Evolutionary conservation across 2,329 filamentous ascomycete genomes (phyloP).

Genomic region (Calonectria henricotiae): DNA sequence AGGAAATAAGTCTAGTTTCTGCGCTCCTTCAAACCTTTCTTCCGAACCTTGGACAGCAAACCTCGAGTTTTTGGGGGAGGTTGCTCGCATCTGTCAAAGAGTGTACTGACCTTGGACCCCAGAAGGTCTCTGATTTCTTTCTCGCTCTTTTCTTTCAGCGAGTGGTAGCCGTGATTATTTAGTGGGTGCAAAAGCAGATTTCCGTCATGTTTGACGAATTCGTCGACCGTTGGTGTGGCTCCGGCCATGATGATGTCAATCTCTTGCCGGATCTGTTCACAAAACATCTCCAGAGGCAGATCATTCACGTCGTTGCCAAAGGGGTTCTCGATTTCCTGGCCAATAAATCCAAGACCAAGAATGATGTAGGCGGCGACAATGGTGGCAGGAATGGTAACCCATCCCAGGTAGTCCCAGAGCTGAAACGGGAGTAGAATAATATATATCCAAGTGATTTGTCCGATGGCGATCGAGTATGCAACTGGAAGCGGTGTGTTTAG

Average conservation of each 20-base stretch:
- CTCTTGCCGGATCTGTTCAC: conserved; percentile 80
- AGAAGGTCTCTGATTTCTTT: conserved; percentile 1
- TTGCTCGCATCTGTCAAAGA: not conserved
- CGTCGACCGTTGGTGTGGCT: not conserved
- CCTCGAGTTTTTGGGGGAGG: not conserved
- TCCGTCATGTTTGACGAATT: conserved; percentile 4
- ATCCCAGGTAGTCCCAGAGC: conserved; percentile 74
- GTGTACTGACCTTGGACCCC: not conserved
- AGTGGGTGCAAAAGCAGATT: conserved; percentile 1
- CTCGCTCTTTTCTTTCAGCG: not conserved
- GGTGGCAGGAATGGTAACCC: conserved; percentile 84
- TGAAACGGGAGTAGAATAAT: conserved; percentile 86
- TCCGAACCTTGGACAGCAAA: not conserved
- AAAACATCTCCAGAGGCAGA: conserved; percentile 82
- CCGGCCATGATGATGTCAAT: conserved; percentile 74
- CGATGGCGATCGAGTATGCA: conserved; percentile 86
- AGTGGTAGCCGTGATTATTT: not conserved
- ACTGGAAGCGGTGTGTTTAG: conserved; percentile 85
- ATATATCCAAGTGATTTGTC: conserved; percentile 89
- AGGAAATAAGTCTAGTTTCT: too few species aligned
- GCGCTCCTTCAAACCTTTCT: not conserved
- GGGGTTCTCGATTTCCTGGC: conserved; percentile 86
- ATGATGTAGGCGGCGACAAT: conserved; percentile 84
- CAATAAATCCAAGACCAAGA: conserved; percentile 80
- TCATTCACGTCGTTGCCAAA: conserved; percentile 89